Evolutionary conservation across 495 filamentous ascomycete genomes (phyloP).

Genomic region (Penicillium argentinense): DNA sequence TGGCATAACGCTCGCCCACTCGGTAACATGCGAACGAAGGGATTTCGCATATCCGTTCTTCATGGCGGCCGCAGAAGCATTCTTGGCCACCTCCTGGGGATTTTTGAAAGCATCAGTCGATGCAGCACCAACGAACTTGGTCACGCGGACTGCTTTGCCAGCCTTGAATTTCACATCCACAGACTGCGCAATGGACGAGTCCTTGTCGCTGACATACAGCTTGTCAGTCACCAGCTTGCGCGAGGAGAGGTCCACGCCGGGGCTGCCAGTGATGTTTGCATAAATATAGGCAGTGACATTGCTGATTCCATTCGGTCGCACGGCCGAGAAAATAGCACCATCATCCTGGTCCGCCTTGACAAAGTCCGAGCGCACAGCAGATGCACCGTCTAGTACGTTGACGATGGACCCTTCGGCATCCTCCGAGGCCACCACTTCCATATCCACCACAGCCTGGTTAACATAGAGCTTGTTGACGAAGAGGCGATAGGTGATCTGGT

Average conservation of each 20-base stretch:
- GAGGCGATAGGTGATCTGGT: slow-evolving; percentile 57
- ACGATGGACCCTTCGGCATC: slow-evolving; percentile 51
- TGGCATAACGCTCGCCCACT: slow-evolving; percentile 56
- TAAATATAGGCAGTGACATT: slow-evolving; percentile 63
- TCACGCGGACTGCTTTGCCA: slow-evolving; percentile 48
- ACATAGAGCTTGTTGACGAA: slow-evolving; percentile 62
- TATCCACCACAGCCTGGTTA: slow-evolving; percentile 62
- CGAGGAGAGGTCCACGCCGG: slow-evolving; percentile 46
- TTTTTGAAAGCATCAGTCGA: slow-evolving; percentile 59
- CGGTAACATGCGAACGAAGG: slow-evolving; percentile 47
- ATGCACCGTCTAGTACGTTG: slow-evolving; percentile 59
- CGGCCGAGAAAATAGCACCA: slow-evolving; percentile 55
- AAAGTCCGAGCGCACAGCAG: slow-evolving; percentile 59
- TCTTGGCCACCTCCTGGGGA: slow-evolving; percentile 49
- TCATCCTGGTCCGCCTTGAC: slow-evolving; percentile 49
- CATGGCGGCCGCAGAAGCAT: slow-evolving; percentile 43
- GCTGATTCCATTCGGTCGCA: slow-evolving; percentile 52
- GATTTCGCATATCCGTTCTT: slow-evolving; percentile 47
- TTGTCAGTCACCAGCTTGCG: slow-evolving; percentile 41
- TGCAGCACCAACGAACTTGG: slow-evolving; percentile 62
- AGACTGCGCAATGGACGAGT: slow-evolving; percentile 61
- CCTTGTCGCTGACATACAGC: slow-evolving; percentile 51
- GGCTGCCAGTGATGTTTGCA: slow-evolving; percentile 45
- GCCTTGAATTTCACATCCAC: slow-evolving; percentile 50
- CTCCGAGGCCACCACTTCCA: slow-evolving; percentile 51